These are phyloP conservation scores for Cladosporium sp. DNA, from an alignment of 2,329 filamentous ascomycete species.

Conservation along the genomic window DNA sequence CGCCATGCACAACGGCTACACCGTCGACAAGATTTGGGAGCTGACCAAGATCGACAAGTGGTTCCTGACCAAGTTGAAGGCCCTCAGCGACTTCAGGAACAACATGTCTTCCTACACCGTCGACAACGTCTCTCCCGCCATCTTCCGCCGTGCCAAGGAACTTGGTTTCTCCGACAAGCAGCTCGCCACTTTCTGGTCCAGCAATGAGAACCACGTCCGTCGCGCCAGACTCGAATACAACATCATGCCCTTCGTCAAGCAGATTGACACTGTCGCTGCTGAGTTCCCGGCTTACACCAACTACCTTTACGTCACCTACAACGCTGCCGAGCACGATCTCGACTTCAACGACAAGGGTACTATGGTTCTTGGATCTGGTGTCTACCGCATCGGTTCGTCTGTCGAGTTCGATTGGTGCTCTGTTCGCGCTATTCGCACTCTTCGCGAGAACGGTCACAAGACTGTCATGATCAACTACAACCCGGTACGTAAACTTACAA, in stretches of 20 bases:
- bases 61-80: conserved; percentile 92
- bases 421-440: conserved; percentile 86
- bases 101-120: conserved; percentile 68
- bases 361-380: conserved; percentile 94
- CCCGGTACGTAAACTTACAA: too few relatives aligned
- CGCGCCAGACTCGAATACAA: conserved; percentile 80
- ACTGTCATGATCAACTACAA: conserved; percentile 84
- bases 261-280: conserved; percentile 96
- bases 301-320: conserved; percentile 96
- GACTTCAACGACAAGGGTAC: conserved; percentile 84
- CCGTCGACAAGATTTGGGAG: conserved; percentile 96
- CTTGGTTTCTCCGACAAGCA: conserved; percentile 94
- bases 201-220: conserved; percentile 88
- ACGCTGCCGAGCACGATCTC: conserved; percentile 82
- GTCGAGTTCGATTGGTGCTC: conserved; percentile 99
- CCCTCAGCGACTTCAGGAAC: conserved; percentile 84
- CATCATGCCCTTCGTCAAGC: conserved; percentile 88
- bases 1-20: conserved; percentile 92
- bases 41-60: conserved; percentile 98
- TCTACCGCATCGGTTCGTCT: conserved; percentile 95
- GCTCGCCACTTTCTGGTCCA: conserved; percentile 89
- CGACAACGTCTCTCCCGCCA: conserved; percentile 57
- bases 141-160: conserved; percentile 83
- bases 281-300: conserved; percentile 95
- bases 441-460: conserved; percentile 81